A percentile compares a stretch with the other conserved stretches of the same genome.
Conservation (phyloP, 768 basidiomycete genomes). For the Cantharellus cinnabarinus region DNA sequence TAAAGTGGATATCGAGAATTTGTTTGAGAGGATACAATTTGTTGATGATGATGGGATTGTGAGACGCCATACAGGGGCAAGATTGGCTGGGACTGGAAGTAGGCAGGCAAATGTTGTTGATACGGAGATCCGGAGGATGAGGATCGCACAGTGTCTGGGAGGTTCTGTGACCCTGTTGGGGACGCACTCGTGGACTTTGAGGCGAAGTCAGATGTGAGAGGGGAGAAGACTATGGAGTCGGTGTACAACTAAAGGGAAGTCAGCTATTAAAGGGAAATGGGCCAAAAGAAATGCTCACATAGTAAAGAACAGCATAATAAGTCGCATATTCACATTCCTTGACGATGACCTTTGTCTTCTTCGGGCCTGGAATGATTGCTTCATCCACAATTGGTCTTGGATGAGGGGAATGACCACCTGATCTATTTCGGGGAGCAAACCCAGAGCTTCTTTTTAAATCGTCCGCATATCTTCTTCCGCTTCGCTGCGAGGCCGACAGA, state of each 20-base stretch:
- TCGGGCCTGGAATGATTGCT: slow-evolving; percentile 20
- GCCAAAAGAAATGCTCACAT: slow-evolving; percentile 26
- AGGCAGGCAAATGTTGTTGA: not conserved
- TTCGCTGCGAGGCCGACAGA: too few relatives aligned
- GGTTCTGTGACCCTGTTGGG: too few relatives aligned
- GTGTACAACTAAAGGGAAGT: slow-evolving; percentile 46
- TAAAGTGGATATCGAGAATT: not conserved
- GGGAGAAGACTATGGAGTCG: slow-evolving; percentile 65
- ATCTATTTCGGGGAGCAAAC: too few relatives aligned
- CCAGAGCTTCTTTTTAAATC: too few relatives aligned
- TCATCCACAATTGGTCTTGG: not conserved
- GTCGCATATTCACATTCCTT: slow-evolving; percentile 41
- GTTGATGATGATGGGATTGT: not conserved
- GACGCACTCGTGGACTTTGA: not conserved
- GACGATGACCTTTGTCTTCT: slow-evolving; percentile 32
- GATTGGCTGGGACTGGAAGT: not conserved
- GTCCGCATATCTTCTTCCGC: too few relatives aligned
- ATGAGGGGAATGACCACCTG: too few relatives aligned
- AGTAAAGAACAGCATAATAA: slow-evolving; percentile 52
- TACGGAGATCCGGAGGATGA: too few relatives aligned
- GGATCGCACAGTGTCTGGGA: too few relatives aligned
- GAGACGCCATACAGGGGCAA: not conserved
- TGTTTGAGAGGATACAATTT: not conserved
- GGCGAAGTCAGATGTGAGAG: slow-evolving; percentile 51
- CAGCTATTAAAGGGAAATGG: not conserved